Percentiles rank a stretch among this genome's conserved stretches.
These are phyloP conservation scores for Pythium aristosporum DNA, from an alignment of 352 stramenopile species.

Conservation along the genomic window DNA sequence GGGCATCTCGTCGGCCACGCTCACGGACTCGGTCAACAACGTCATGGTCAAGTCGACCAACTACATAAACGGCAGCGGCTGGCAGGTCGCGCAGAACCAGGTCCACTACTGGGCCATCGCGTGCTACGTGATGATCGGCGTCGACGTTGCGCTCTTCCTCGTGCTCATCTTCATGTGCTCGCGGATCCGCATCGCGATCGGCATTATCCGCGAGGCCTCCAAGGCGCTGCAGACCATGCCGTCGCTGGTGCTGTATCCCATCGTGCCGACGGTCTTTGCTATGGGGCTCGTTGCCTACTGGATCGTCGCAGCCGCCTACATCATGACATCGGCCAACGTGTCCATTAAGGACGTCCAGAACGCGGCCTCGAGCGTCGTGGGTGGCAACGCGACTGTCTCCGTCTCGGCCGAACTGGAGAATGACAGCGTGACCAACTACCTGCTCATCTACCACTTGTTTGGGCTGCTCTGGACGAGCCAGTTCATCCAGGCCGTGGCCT, in stretches of 20 bases:
- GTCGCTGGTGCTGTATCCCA: conserved; percentile 71
- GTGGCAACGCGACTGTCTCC: conserved; percentile 12
- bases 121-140: conserved; percentile 70
- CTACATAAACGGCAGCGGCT: conserved; percentile 57
- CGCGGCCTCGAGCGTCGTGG: conserved; percentile 29
- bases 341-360: conserved; percentile 44
- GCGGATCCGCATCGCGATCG: conserved; percentile 84
- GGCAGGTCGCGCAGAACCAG: conserved; percentile 44
- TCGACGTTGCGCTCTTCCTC: conserved; percentile 61
- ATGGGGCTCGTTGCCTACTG: conserved; percentile 73
- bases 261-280: conserved; percentile 67
- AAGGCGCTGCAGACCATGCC: conserved; percentile 80
- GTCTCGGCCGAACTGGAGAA: conserved; percentile 45
- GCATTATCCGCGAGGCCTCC: conserved; percentile 83
- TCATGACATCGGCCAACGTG: conserved; percentile 65
- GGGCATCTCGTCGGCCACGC: conserved; percentile 34
- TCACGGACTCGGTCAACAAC: conserved; percentile 28
- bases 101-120: conserved; percentile 72
- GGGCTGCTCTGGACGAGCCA: conserved; percentile 83
- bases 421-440: conserved; percentile 70
- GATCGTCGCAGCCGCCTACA: conserved; percentile 74
- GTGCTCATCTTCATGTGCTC: conserved; percentile 81
- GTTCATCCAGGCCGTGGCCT: conserved; percentile 79
- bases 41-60: conserved; percentile 44
- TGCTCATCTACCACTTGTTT: conserved; percentile 86